Percentiles rank a stretch among this genome's conserved stretches.
Evolutionary conservation across 2,329 filamentous ascomycete genomes (phyloP).

Genomic region (Thelonectria rubi): DNA sequence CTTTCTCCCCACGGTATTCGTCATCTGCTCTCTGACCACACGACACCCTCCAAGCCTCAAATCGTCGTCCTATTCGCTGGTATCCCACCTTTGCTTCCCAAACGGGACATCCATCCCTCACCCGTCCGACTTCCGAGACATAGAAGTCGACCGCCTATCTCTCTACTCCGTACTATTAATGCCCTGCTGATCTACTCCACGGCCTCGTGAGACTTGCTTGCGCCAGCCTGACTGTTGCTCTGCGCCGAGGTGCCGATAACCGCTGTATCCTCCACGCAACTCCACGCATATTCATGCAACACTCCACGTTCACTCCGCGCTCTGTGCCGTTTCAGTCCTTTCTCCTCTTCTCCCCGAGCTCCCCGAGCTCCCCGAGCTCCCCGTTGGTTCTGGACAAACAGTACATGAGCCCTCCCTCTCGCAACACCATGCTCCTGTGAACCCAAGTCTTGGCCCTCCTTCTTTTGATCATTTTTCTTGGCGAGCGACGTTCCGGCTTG

Average conservation of each 20-base stretch:
- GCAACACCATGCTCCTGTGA: slow-evolving; percentile 3
- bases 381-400: slow-evolving; percentile 15
- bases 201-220: slow-evolving; percentile 12
- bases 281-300: background rate
- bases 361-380: slow-evolving; percentile 24
- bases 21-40: slow-evolving; percentile 37
- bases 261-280: background rate
- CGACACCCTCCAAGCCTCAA: slow-evolving; percentile 18
- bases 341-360: slow-evolving; percentile 16
- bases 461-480: background rate
- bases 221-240: too few relatives aligned
- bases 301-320: background rate
- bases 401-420: background rate
- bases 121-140: slow-evolving; percentile 28
- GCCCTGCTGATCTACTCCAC: slow-evolving; percentile 22
- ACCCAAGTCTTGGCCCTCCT: slow-evolving; percentile 11
- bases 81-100: slow-evolving; percentile 17
- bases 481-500: slow-evolving; percentile 2
- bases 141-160: background rate
- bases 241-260: slow-evolving; percentile 2
- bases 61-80: slow-evolving; percentile 29
- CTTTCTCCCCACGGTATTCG: slow-evolving; percentile 42
- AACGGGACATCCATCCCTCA: slow-evolving; percentile 13
- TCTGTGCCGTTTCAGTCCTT: background rate
- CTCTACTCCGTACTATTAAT: slow-evolving; percentile 14